Evolutionary conservation across 345 rosid species (phyloP), one percentile per base, ranked within the genome.

Genomic region (Pistacia atlantica): DNA sequence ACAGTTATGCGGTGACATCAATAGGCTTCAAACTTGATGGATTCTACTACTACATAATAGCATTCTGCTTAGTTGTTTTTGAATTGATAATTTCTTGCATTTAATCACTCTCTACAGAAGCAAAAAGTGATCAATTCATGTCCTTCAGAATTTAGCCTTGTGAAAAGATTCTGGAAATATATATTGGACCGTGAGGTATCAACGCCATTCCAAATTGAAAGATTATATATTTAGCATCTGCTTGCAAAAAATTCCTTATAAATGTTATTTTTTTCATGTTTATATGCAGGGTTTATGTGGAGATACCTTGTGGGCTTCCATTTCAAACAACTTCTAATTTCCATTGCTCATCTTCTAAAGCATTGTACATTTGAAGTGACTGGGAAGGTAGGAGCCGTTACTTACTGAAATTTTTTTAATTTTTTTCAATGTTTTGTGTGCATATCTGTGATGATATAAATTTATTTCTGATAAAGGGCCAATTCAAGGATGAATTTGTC

Each of bases 141-240:
- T 81, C 99, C 96, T 76, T 81, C 83, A 38, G 90, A 89, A 71
- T 93, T 95, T 3, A 80, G 87, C 77, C 86, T 95, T 55, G 82
- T 86, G 77, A 95, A 95, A 86, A 95, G 98, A 84, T 95, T 95
- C 82, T 95, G 97, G 98, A 93, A 84, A 77, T 95, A 95, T 79
- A 80, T 91, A 79, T 77, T 91, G 80, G 86, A 87, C 71, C 96
- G 87, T 35, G 94, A 90, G 99, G 99, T 93, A 83, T 38, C 58
- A 57, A 58, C 9, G 37, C 80, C 67, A 42, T 65, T 63, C 49
- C 63, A 55, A 69, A 68, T 52, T 62, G 18, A 52, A 60, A 57
- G 74, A 33, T 60, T 54, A 74, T 28, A 10, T 14, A 42, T 60
- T 42, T 74, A 37, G 25, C 7, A 6, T 57, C 31, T 25, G 45